Base-by-base conservation (phyloP, 2,329 filamentous ascomycete species). In the Conoideocrella luteorostrata region DNA sequence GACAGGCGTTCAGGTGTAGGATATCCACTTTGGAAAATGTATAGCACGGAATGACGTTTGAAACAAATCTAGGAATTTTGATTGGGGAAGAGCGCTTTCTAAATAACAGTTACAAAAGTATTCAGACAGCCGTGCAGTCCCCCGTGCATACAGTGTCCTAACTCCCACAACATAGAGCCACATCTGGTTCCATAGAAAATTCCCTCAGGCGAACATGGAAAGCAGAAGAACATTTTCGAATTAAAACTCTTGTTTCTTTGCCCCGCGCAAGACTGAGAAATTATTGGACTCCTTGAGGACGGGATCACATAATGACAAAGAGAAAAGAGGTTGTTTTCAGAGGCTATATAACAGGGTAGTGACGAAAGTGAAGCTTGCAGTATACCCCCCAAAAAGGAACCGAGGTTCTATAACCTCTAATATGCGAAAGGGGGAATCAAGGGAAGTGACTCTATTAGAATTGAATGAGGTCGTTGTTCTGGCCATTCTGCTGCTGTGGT, bases 391-490 rank as follows among this genome's bases (percentile, higher is more conserved):
- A n/a, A 24, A 38, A 21, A 18, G 20, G 18, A 9, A 23, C 32
- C 9, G 7, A 44, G 15, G 18, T 29, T 22, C 6, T 22, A 23
- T 36, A 7, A 11, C 24, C 15, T 28, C 37, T 21, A 29, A 18
- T 23, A 12, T 23, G 36, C 17, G 6, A 48, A 33, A 37, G 13
- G 12, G 9, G 30, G 29, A 34, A 41, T 28, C 24, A 39, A 32
- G 15, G n/a, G 6, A 12, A n/a, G n/a, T 15, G 5, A 18, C 47
- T 41, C 45, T 41, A 23, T 59, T 73, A 83, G 52, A 83, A 80
- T 57, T 82, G 78, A 53, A 83, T 83, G 51, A 83, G 64, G 56
- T 83, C 78, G 59, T 77, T 71, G 49, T 71, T 69, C 54, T 74
- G 72, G 35, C 64, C 62, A 46, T 69, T 65, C 49, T 71, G 68